These are phyloP conservation scores for Curvularia hawaiiensis DNA, from an alignment of 2,329 filamentous ascomycete species.

Conservation along the genomic window DNA sequence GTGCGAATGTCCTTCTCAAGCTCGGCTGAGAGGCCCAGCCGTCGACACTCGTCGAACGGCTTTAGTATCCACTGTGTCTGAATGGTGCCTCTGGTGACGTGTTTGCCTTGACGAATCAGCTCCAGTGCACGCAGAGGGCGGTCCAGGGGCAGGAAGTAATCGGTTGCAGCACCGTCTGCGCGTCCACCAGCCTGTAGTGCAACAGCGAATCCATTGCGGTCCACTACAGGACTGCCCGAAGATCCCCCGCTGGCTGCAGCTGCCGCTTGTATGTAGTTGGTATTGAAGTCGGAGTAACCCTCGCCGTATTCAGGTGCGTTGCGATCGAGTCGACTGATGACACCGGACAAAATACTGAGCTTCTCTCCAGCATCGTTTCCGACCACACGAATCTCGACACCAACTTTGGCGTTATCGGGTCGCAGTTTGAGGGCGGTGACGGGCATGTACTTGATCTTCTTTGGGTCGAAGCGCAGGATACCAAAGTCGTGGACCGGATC, in stretches of 20 bases:
- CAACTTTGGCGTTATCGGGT: conserved; percentile 86
- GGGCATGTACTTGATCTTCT: conserved; percentile 96
- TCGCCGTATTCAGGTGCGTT: conserved; percentile 96
- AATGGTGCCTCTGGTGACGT: conserved; percentile 90
- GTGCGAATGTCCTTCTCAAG: conserved; percentile 87
- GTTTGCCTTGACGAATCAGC: conserved; percentile 77
- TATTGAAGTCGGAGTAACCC: conserved; percentile 97
- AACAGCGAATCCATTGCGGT: conserved; percentile 89
- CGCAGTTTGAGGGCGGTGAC: conserved; percentile 78
- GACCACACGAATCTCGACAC: conserved; percentile 93
- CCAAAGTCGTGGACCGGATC: conserved; percentile 99
- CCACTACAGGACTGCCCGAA: conserved; percentile 97
- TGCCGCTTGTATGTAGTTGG: conserved; percentile 96
- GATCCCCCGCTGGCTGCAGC: conserved; percentile 95
- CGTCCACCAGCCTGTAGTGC: conserved; percentile 93
- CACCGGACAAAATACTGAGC: conserved; percentile 94
- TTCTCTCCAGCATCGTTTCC: conserved; percentile 99
- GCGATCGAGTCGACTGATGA: conserved; percentile 93
- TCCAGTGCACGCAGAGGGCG: conserved; percentile 84
- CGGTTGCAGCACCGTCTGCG: conserved; percentile 92
- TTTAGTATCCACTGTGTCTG: conserved; percentile 98
- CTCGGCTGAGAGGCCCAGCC: conserved; percentile 80
- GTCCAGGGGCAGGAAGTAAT: conserved; percentile 95
- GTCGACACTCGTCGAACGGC: conserved; percentile 94
- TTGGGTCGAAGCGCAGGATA: conserved; percentile 93